A percentile compares a stretch with the other conserved stretches of the same genome.
phyloP scores from a whole-genome alignment of 805 yeast genomes.

The Gaillardinia entomophila region DNA sequence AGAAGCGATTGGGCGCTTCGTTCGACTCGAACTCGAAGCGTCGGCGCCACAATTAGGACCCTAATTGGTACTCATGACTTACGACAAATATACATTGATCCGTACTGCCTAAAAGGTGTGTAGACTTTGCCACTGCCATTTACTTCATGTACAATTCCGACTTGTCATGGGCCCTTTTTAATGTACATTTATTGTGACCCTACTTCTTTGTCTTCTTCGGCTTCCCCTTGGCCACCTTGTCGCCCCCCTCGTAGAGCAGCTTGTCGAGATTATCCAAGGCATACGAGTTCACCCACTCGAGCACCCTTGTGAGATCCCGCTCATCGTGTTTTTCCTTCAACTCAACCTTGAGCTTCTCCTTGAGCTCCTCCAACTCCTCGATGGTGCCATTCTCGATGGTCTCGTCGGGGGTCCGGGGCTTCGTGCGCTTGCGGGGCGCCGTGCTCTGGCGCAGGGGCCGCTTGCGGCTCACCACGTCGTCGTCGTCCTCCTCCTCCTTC shows the following conservation, averaged over 20 bases:
- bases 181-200: not conserved
- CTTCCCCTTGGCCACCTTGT: conserved; percentile 16
- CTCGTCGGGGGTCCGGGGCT: conserved; percentile 21
- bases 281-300: conserved; percentile 58
- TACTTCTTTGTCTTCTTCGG: conserved; percentile 10
- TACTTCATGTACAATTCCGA: too few relatives aligned
- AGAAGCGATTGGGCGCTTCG: too few relatives aligned
- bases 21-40: too few relatives aligned
- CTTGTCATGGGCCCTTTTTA: not conserved
- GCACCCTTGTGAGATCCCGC: conserved; percentile 40
- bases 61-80: not conserved
- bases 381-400: conserved; percentile 20
- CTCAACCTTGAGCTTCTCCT: conserved; percentile 21
- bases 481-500: conserved; percentile 14
- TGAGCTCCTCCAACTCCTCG: conserved; percentile 17
- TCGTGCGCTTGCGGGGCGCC: conserved; percentile 32
- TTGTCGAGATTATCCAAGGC: conserved; percentile 49
- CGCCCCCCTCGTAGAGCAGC: conserved; percentile 54
- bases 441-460: conserved; percentile 23
- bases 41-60: too few relatives aligned
- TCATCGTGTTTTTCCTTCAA: conserved; percentile 30
- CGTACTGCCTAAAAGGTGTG: too few relatives aligned
- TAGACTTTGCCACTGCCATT: too few relatives aligned
- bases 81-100: not conserved
- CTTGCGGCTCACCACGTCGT: conserved; percentile 17